Conservation (phyloP, 2,329 filamentous ascomycete genomes). For the Paecilomyces sp. region DNA sequence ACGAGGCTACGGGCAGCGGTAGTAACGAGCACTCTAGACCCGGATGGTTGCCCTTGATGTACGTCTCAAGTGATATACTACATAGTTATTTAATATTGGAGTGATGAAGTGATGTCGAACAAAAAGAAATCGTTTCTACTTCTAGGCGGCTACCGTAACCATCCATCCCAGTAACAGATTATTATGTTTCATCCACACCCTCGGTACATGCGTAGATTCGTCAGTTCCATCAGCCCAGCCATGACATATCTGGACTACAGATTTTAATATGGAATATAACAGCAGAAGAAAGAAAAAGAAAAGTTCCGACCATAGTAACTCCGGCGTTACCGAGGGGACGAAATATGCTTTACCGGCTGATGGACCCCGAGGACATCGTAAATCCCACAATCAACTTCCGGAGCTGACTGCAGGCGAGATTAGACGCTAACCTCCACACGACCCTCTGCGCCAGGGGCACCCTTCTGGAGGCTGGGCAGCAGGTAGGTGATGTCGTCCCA, state of each 20-base stretch:
- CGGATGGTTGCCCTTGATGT: too few species aligned
- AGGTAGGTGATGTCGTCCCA: constrained; percentile 99
- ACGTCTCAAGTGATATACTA: too few species aligned
- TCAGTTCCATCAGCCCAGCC: constrained; percentile 20
- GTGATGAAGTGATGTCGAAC: background rate
- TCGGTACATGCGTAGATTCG: constrained; percentile 9
- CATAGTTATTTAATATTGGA: too few species aligned
- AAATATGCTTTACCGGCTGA: constrained; percentile 27
- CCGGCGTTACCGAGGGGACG: constrained; percentile 22
- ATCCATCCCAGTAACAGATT: background rate
- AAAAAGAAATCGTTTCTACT: background rate
- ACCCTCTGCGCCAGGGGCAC: constrained; percentile 67
- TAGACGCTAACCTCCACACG: constrained; percentile 83
- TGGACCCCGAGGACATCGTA: constrained; percentile 15
- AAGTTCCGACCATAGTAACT: constrained; percentile 28
- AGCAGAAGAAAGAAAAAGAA: constrained; percentile 19
- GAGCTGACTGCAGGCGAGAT: constrained; percentile 10
- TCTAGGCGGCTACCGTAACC: background rate
- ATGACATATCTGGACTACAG: constrained; percentile 24
- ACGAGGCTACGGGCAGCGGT: too few species aligned
- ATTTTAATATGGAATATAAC: constrained; percentile 15
- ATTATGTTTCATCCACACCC: background rate
- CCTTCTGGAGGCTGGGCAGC: constrained; percentile 69
- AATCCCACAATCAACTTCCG: constrained; percentile 7
- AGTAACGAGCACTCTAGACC: too few species aligned